A percentile compares a stretch with the other conserved stretches of the same genome.
phyloP scores from a whole-genome alignment of 2,329 filamentous ascomycete species.

The Ambrosiella xylebori region DNA sequence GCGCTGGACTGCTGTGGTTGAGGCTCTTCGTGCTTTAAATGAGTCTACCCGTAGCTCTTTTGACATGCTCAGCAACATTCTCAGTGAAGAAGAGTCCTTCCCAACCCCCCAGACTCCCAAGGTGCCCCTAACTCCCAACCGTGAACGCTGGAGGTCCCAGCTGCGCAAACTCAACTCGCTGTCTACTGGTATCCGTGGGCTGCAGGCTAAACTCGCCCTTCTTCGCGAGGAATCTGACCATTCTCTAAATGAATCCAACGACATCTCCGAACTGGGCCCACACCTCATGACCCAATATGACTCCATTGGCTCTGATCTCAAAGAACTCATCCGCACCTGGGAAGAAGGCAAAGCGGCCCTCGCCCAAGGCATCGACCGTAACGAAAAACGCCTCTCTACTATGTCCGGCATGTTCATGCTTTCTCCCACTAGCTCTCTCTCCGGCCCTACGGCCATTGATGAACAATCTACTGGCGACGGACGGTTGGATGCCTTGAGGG shows the following conservation, averaged over 20 bases:
- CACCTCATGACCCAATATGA: slow-evolving; percentile 82
- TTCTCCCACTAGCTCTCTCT: slow-evolving; percentile 45
- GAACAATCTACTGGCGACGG: slow-evolving; percentile 22
- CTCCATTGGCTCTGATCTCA: slow-evolving; percentile 76
- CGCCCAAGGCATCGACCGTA: slow-evolving; percentile 63
- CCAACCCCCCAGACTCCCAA: slow-evolving; percentile 39
- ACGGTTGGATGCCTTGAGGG: slow-evolving; percentile 48
- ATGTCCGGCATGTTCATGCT: slow-evolving; percentile 34
- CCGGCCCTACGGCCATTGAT: slow-evolving; percentile 48
- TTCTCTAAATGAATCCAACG: slow-evolving; percentile 54
- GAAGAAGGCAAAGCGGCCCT: slow-evolving; percentile 73
- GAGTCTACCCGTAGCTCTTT: slow-evolving; percentile 43
- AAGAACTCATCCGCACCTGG: slow-evolving; percentile 67
- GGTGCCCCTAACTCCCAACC: slow-evolving; percentile 48
- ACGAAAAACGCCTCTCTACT: slow-evolving; percentile 52
- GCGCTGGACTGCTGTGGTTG: slow-evolving; percentile 62
- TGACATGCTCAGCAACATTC: slow-evolving; percentile 46
- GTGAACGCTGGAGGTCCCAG: slow-evolving; percentile 71
- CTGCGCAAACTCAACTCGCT: slow-evolving; percentile 76
- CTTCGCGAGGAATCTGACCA: slow-evolving; percentile 77
- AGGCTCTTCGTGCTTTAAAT: slow-evolving; percentile 53
- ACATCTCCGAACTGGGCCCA: slow-evolving; percentile 58
- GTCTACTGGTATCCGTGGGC: slow-evolving; percentile 73
- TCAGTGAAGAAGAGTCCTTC: slow-evolving; percentile 61
- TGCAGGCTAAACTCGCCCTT: slow-evolving; percentile 89